Base-by-base conservation (phyloP, 192 early-diverging fungal genomes). In the Coemansia sp. region DNA sequence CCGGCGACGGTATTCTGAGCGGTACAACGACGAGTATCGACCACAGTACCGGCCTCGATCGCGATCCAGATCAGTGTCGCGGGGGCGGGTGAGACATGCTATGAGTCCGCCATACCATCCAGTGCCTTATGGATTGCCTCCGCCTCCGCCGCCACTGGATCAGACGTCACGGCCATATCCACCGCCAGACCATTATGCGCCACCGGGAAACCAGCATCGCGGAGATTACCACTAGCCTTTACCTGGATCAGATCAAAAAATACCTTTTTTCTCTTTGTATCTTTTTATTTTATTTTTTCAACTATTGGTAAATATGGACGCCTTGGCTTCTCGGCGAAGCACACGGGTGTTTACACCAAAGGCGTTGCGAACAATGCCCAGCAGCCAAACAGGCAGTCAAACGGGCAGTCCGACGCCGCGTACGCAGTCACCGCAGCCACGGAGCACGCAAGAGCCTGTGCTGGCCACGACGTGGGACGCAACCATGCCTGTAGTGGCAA, bases 291-390 rank as follows among this genome's bases (percentile, higher is more conserved):
- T 54, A 9, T 27, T 39, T 52, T 39, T n/a, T 17, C 2, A 5
- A 53, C 51, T 38, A 15, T 25, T 11, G 22, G 37, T 24, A 23
- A 27, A 38, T 15, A 64, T 64, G 62, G 53, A 55, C 8, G 17
- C 62, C 14, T 23, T 25, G 0, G 52, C 64, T 7, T 58, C 56
- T 6, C 58, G 63, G 37, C 47, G 55, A 27, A 63, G 27, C 60
- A 32, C 62, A 8, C 47, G 72, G 23, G 17, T 59, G 37, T 69
- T 62, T 50, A 69, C 69, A 17, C 62, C 75, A 48, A 69, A 66
- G 4, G 23, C 69, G 6, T 53, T 55, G 2, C 41, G 59, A 12
- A 23, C 29, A 17, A 11, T 37, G 10, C 12, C 23, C 39, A 21
- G 22, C 17, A 49, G 52, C 53, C 62, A 55, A 17, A 56, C 52